Evolutionary conservation across 345 rosid genomes (phyloP), one percentile per base, ranked within the genome.

Genomic region (Combretum micranthum): DNA sequence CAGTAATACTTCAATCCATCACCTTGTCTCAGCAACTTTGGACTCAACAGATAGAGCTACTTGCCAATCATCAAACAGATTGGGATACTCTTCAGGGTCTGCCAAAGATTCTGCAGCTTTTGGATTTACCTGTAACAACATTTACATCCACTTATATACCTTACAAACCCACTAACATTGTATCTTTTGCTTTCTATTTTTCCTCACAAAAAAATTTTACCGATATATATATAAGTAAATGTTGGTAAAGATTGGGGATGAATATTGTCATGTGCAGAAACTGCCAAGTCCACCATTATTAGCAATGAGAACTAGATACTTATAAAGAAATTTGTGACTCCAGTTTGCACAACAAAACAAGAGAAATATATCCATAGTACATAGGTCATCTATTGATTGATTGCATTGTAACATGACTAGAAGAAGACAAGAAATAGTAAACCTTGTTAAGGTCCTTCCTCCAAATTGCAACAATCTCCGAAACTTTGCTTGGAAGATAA

Each of bases 21-120:
- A 94, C 99, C 99, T 82, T 62, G 82, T 70, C 76, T 80, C 97
- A 50, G 80, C 78, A 72, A 64, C 77, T 77, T 55, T 90, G 63
- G 86, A 75, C 73, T 94, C 99, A 5, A 94, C 79, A 50, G 97
- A 84, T 56, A 90, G 81, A 46, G 95, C 90, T 62, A 87, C 80
- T 81, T 90, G 96, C 99, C 97, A 87, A 83, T 94, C 95, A 55
- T 94, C 97, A 81, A 94, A 94, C 67, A 94, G 59, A 76, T 94
- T 94, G 53, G 97, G 75, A 72, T 94, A 94, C 80, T 94, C 99
- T 67, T 81, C 90, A 66, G 97, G 96, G 79, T 94, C 99, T 11
- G 99, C 97, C 78, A 94, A 73, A 62, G 97, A 90, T 64, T 94
- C 99, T 47, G 99, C 96, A 44, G 99, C 99, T 72, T 90, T 90